Percentiles rank a stretch among this genome's conserved stretches.
Evolutionary conservation across 306 rosid genomes (phyloP).

Genomic region (Quercus mongolica): DNA sequence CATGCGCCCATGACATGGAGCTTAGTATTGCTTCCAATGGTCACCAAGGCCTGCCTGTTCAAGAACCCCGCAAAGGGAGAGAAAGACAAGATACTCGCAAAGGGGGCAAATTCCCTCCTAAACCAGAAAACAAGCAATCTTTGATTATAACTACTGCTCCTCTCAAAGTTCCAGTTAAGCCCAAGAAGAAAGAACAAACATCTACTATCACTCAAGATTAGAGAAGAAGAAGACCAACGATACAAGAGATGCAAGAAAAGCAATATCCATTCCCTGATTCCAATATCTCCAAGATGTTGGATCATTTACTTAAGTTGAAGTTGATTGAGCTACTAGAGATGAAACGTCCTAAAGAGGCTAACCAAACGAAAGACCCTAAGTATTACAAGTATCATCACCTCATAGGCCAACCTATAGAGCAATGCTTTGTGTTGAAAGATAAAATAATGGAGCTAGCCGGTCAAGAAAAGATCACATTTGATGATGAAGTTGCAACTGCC

Average conservation of each 20-base stretch:
- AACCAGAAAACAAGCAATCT: not conserved
- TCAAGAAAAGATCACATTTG: not conserved
- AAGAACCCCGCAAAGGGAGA: too few species aligned
- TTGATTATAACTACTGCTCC: not conserved
- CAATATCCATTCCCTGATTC: not conserved
- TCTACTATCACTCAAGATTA: accelerated
- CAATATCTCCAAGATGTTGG: not conserved
- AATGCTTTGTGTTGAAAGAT: not conserved
- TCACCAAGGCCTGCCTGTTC: too few species aligned
- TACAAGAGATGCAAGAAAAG: not conserved
- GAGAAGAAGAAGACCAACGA: not conserved
- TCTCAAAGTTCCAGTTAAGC: not conserved
- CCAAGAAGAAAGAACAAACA: not conserved
- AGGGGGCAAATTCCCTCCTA: too few species aligned
- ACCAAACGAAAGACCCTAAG: not conserved
- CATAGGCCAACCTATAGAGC: not conserved
- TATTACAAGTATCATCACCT: not conserved
- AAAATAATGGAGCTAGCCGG: not conserved
- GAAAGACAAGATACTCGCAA: too few species aligned
- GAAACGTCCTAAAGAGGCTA: not conserved
- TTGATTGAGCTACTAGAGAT: not conserved
- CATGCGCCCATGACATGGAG: not conserved
- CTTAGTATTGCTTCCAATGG: not conserved
- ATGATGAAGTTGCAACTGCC: not conserved
- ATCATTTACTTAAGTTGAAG: not conserved